A percentile compares a stretch with the other conserved stretches of the same genome.
Conservation (phyloP, 2,329 filamentous ascomycete genomes). For the Diaporthe citrichinensis region DNA sequence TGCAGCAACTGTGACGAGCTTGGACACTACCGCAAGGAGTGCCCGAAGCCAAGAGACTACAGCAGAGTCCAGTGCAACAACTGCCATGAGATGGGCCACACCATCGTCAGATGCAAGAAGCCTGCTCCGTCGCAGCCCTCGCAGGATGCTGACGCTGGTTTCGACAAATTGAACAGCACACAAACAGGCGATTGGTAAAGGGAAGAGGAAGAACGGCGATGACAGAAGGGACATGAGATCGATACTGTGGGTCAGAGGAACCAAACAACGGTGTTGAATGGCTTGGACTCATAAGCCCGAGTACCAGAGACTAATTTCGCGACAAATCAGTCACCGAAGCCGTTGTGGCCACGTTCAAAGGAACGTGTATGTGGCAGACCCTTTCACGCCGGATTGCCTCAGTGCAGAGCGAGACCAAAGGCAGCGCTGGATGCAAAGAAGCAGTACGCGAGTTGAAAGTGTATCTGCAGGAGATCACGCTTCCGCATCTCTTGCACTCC, state of each 20-base stretch:
- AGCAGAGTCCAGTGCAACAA: not conserved
- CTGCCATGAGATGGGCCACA: not conserved
- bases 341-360: too few relatives aligned
- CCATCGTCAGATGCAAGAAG: not conserved
- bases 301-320: too few relatives aligned
- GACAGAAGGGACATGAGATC: too few relatives aligned
- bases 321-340: too few relatives aligned
- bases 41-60: not conserved
- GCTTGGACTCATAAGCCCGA: too few relatives aligned
- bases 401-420: not conserved
- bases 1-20: not conserved
- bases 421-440: not conserved
- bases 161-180: not conserved
- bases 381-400: not conserved
- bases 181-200: not conserved
- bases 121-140: not conserved
- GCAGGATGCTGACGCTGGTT: not conserved
- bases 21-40: not conserved
- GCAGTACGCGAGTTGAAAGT: not conserved
- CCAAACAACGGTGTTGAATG: too few relatives aligned
- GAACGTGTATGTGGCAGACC: not conserved
- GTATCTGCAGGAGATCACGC: too few relatives aligned
- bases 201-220: not conserved
- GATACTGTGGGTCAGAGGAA: too few relatives aligned
- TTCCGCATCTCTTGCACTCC: too few relatives aligned